Base-by-base conservation (phyloP, 1,284 basidiomycete genomes). In the Austroboletus niveus region DNA sequence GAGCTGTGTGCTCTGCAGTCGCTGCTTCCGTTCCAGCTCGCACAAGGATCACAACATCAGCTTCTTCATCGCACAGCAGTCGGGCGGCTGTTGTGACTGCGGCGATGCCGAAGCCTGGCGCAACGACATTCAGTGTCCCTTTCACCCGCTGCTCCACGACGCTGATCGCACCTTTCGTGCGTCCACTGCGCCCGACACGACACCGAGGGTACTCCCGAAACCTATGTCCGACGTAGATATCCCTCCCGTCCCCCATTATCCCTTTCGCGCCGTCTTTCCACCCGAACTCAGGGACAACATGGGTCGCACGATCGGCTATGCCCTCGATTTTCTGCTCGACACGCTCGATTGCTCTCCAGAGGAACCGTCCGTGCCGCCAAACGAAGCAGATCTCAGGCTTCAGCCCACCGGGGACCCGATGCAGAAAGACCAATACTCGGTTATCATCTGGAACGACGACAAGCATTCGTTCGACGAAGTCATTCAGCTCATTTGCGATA, bases 391-490 rank as follows among this genome's bases (percentile, higher is more conserved):
- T 49, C 77, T 93, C 9, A 79, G 83, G n/a, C 69, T 83, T 9
- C 85, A 90, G 60, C 81, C 84, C 4, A 83, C 87, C 1, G 81
- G 80, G 2, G 87, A 92, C 58, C 85, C 88, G 1, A 80, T 87
- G 77, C 76, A 79, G 70, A 84, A 84, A 57, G 87, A 95, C 56
- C 81, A 89, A 32, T 96, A 87, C 69, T 86, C 89, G 22, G 81
- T 98, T 49, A 77, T 97, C 17, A 73, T 98, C 2, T 98, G 94
- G 94, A 95, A 97, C 69, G 96, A 98, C 72, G 97, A 99, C 70
- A 97, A 94, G 61, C 97, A 98, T 69, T 94, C 92, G 2, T 92
- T 91, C 61, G 87, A 89, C 48, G 93, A 98, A 64, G 87, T 98
- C 51, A 89, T 89, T 50, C 82, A 89, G 57, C 82, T 95, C 52